phyloP scores from a whole-genome alignment of 306 rosid species.

The Datisca glomerata region DNA sequence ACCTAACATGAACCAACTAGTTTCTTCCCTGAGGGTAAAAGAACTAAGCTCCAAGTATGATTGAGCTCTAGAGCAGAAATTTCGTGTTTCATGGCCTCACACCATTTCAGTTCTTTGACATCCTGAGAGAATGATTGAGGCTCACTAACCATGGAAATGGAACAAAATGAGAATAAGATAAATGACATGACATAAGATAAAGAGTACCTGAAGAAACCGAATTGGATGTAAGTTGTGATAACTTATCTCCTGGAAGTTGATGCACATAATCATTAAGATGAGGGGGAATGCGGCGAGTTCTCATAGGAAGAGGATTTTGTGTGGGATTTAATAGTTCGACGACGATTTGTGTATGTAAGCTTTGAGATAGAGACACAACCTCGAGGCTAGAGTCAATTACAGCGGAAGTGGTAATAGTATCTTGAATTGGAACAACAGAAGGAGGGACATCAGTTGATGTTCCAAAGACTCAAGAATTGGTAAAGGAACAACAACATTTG shows the following conservation, averaged over 20 bases:
- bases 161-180: neutral
- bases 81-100: neutral
- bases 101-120: neutral
- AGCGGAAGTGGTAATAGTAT: neutral
- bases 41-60: neutral
- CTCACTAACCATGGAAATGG: neutral
- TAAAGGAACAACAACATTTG: neutral
- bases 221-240: neutral
- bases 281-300: neutral
- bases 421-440: neutral
- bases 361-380: neutral
- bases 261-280: neutral
- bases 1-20: neutral
- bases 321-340: neutral
- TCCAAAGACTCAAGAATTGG: neutral
- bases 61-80: neutral
- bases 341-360: neutral
- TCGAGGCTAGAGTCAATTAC: neutral
- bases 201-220: neutral
- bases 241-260: neutral
- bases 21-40: neutral
- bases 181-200: neutral
- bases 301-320: neutral
- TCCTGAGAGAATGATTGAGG: neutral
- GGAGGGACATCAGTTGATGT: neutral